Conservation (phyloP, 768 basidiomycete genomes). For the Tephrocybe sp. region DNA sequence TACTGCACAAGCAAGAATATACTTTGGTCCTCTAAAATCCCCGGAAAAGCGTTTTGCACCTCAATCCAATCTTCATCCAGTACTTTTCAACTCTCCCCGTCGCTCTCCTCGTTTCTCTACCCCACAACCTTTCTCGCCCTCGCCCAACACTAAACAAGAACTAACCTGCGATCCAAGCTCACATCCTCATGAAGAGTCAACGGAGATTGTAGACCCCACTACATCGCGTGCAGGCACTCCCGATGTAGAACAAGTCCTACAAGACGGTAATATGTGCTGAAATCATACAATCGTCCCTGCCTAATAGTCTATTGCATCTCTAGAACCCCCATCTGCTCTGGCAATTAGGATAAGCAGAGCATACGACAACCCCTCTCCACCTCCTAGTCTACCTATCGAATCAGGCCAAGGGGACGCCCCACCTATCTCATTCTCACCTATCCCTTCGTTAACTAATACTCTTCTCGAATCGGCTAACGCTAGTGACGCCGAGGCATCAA, state of each 20-base stretch:
- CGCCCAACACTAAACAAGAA: slow-evolving; percentile 5
- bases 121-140: slow-evolving; percentile 27
- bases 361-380: slow-evolving; percentile 74
- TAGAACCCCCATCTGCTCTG: slow-evolving; percentile 67
- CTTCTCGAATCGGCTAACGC: background rate
- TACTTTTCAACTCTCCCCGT: slow-evolving; percentile 26
- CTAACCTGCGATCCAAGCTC: slow-evolving; percentile 6
- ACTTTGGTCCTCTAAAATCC: slow-evolving; percentile 51
- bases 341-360: slow-evolving; percentile 67
- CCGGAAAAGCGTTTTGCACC: slow-evolving; percentile 47
- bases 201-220: slow-evolving; percentile 24
- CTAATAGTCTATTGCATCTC: slow-evolving; percentile 4
- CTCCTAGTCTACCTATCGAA: slow-evolving; percentile 22
- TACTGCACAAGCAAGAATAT: slow-evolving; percentile 39
- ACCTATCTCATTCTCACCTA: background rate
- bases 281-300: slow-evolving; percentile 4
- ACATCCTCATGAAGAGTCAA: slow-evolving; percentile 26
- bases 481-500: background rate
- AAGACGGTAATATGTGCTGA: slow-evolving; percentile 40
- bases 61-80: slow-evolving; percentile 23
- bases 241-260: slow-evolving; percentile 37
- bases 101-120: slow-evolving; percentile 51
- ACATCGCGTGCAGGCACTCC: slow-evolving; percentile 44
- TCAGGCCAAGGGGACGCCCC: slow-evolving; percentile 1
- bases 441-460: background rate